These are phyloP conservation scores for Diaporthe caulivora DNA, from an alignment of 2,329 filamentous ascomycete genomes.

Conservation along the genomic window DNA sequence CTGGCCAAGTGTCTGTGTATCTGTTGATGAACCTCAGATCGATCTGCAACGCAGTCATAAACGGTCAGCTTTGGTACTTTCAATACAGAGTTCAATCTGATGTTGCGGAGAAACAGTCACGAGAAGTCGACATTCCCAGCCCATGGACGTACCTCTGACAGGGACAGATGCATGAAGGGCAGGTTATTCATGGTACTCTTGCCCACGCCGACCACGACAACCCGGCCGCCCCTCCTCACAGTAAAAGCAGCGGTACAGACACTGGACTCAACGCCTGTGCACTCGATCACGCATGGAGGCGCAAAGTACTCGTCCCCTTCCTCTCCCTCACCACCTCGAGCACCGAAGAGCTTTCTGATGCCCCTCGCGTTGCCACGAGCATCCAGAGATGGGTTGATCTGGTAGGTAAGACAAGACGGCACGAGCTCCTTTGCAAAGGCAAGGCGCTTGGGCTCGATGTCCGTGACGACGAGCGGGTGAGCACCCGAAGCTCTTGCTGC, in stretches of 20 bases:
- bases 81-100: neutral
- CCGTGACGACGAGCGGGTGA: constrained; percentile 73
- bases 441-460: constrained; percentile 68
- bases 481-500: constrained; percentile 72
- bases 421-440: constrained; percentile 70
- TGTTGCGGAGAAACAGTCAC: neutral
- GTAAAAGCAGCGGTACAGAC: constrained; percentile 69
- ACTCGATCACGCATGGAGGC: constrained; percentile 72
- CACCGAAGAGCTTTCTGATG: constrained; percentile 67
- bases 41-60: constrained; percentile 58
- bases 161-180: constrained; percentile 75
- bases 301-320: constrained; percentile 64
- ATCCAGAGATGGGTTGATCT: constrained; percentile 59
- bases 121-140: no score
- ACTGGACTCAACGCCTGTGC: constrained; percentile 75
- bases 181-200: constrained; percentile 73
- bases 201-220: constrained; percentile 76
- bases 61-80: neutral
- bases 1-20: constrained; percentile 78
- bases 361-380: constrained; percentile 62
- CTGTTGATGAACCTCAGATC: constrained; percentile 78
- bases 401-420: constrained; percentile 66
- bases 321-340: constrained; percentile 33
- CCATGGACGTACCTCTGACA: constrained; percentile 63
- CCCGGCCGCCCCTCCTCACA: constrained; percentile 67